Conservation (phyloP, 1,284 basidiomycete species). For the Chalciporus sp. region DNA sequence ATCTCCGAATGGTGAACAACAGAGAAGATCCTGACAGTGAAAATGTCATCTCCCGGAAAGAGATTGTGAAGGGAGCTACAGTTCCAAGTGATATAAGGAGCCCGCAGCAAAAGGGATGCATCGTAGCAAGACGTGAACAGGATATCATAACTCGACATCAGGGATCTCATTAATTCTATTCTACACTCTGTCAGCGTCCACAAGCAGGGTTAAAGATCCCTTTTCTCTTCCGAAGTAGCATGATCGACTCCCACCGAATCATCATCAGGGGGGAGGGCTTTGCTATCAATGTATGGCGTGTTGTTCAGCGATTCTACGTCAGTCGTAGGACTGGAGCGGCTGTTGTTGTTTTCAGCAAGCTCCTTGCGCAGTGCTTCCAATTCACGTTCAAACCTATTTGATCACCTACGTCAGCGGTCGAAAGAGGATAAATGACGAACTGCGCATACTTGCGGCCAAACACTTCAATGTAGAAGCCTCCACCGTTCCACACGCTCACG, state of each 20-base stretch:
- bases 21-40: not conserved
- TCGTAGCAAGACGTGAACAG: constrained; percentile 7
- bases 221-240: constrained; percentile 23
- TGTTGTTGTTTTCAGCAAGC: constrained; percentile 62
- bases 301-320: constrained; percentile 40
- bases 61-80: not conserved
- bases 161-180: constrained; percentile 6
- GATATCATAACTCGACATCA: constrained; percentile 25
- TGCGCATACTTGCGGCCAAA: constrained; percentile 86
- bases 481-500: constrained; percentile 86
- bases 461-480: constrained; percentile 90
- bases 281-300: constrained; percentile 30
- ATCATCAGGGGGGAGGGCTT: constrained; percentile 22
- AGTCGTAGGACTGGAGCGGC: constrained; percentile 56
- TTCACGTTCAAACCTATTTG: constrained; percentile 82
- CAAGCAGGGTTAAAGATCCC: constrained; percentile 24
- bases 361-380: constrained; percentile 87
- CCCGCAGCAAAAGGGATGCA: constrained; percentile 12
- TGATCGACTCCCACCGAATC: constrained; percentile 12
- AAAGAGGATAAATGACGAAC: not conserved
- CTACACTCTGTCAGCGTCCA: constrained; percentile 1
- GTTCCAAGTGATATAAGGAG: not conserved
- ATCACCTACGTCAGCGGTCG: constrained; percentile 7
- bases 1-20: not conserved
- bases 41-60: not conserved